Evolutionary conservation across 1,139 yeast genomes (phyloP).

Genomic region (Hansenula lynferdii): DNA sequence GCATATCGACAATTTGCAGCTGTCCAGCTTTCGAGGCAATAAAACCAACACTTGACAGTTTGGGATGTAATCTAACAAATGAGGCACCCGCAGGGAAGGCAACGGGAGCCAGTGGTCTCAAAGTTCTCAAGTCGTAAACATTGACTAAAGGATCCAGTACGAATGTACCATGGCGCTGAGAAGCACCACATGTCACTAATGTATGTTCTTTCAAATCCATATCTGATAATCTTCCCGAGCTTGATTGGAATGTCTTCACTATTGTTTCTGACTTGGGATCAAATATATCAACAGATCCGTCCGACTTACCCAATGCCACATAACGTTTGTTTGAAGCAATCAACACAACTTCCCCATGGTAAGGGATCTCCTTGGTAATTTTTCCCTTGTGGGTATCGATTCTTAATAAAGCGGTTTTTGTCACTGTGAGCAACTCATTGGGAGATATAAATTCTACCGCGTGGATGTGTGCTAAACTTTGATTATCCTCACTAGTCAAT

Average conservation of each 20-base stretch:
- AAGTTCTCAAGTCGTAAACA: constrained; percentile 72
- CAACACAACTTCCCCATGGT: constrained; percentile 34
- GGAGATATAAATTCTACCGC: constrained; percentile 31
- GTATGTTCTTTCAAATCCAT: constrained; percentile 74
- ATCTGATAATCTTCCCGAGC: constrained; percentile 71
- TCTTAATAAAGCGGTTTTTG: constrained; percentile 38
- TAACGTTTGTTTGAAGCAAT: constrained; percentile 38
- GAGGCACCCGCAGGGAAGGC: constrained; percentile 91
- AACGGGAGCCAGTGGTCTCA: constrained; percentile 73
- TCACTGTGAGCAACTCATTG: constrained; percentile 30
- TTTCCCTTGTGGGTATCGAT: constrained; percentile 53
- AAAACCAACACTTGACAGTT: constrained; percentile 71
- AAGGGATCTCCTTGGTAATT: constrained; percentile 30
- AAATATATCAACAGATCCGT: constrained; percentile 72
- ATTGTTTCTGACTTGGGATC: constrained; percentile 59
- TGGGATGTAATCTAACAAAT: constrained; percentile 81
- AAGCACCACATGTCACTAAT: constrained; percentile 78
- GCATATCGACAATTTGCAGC: constrained; percentile 78
- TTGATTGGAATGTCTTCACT: constrained; percentile 63
- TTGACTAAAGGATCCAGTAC: constrained; percentile 75
- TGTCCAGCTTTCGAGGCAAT: constrained; percentile 78
- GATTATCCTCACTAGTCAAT: constrained; percentile 29
- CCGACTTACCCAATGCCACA: constrained; percentile 59
- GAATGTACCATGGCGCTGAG: constrained; percentile 48
- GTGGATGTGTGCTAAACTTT: constrained; percentile 29